These are phyloP conservation scores for Saccharum officinarum DNA, from an alignment of 176 grass and related monocot species.

Conservation along the genomic window DNA sequence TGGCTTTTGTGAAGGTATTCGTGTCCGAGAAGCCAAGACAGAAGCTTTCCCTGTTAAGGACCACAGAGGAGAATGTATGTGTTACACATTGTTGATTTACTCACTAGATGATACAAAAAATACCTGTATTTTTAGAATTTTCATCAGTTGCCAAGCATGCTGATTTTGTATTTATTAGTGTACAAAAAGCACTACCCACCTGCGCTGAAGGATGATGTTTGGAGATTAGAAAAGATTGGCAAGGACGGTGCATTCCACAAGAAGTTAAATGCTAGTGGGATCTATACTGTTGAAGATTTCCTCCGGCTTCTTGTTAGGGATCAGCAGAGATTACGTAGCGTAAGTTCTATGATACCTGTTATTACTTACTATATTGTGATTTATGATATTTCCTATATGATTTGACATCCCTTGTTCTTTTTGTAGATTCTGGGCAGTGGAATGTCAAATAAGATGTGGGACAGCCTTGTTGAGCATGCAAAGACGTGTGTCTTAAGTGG, in stretches of 20 bases:
- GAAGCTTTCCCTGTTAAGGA: constrained; percentile 95
- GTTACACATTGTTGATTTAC: constrained; percentile 12
- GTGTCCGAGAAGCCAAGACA: constrained; percentile 83
- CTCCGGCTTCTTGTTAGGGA: constrained; percentile 87
- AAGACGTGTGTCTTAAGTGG: constrained; percentile 90
- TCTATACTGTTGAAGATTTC: constrained; percentile 90
- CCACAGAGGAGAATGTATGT: constrained; percentile 90
- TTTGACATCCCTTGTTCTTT: constrained; percentile 28
- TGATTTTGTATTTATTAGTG: constrained; percentile 57
- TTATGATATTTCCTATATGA: constrained; percentile 25
- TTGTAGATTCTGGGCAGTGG: constrained; percentile 77
- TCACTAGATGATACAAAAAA: constrained; percentile 20
- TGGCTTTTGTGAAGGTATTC: constrained; percentile 73
- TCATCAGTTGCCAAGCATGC: constrained; percentile 9
- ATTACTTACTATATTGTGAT: constrained; percentile 30
- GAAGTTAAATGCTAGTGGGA: constrained; percentile 66
- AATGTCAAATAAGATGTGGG: constrained; percentile 99
- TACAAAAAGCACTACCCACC: constrained; percentile 98
- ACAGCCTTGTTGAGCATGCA: constrained; percentile 90
- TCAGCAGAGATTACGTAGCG: constrained; percentile 68
- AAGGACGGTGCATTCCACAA: constrained; percentile 96
- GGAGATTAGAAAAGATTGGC: constrained; percentile 93
- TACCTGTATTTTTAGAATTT: constrained; percentile 14
- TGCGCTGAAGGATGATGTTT: constrained; percentile 85
- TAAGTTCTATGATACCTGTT: constrained; percentile 49